Conservation (phyloP, 768 basidiomycete species). For the Leccinellum luteum region DNA sequence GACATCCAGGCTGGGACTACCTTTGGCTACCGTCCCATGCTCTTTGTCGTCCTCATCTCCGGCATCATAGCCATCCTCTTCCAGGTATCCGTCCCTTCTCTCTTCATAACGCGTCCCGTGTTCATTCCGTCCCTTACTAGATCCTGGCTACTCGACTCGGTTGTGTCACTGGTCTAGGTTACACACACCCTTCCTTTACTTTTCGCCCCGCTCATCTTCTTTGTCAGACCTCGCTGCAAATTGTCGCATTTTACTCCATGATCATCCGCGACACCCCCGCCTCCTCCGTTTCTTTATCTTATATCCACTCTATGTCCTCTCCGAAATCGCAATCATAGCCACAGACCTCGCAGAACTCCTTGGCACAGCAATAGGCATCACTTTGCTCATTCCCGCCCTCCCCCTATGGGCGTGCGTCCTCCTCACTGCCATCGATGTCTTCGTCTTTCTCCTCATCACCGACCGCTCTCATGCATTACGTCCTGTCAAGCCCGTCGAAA, state of each 20-base stretch:
- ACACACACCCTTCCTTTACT: not conserved
- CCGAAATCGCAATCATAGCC: slow-evolving; percentile 52
- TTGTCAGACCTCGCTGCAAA: slow-evolving; percentile 44
- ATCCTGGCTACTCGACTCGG: slow-evolving; percentile 45
- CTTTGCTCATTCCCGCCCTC: slow-evolving; percentile 47
- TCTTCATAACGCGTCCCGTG: not conserved
- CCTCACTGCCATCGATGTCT: slow-evolving; percentile 47
- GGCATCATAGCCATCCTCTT: slow-evolving; percentile 44
- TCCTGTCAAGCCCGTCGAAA: slow-evolving; percentile 41
- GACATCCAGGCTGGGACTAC: slow-evolving; percentile 41
- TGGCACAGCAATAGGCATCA: slow-evolving; percentile 58
- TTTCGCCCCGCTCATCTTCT: not conserved
- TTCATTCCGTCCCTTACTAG: slow-evolving; percentile 6
- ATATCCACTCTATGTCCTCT: slow-evolving; percentile 43
- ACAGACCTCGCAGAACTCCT: slow-evolving; percentile 62
- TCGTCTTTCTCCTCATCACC: slow-evolving; percentile 44
- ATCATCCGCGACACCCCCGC: slow-evolving; percentile 38
- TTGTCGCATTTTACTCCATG: slow-evolving; percentile 45
- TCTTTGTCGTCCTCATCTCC: slow-evolving; percentile 46
- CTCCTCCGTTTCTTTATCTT: slow-evolving; percentile 40
- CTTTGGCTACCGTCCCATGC: slow-evolving; percentile 44
- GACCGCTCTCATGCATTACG: slow-evolving; percentile 31
- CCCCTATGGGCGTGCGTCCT: slow-evolving; percentile 50
- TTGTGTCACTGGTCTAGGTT: slow-evolving; percentile 28
- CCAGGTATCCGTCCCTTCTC: slow-evolving; percentile 24